phyloP scores from a whole-genome alignment of 305 asterid genomes.

The Fraxinus xanthoxyloides region DNA sequence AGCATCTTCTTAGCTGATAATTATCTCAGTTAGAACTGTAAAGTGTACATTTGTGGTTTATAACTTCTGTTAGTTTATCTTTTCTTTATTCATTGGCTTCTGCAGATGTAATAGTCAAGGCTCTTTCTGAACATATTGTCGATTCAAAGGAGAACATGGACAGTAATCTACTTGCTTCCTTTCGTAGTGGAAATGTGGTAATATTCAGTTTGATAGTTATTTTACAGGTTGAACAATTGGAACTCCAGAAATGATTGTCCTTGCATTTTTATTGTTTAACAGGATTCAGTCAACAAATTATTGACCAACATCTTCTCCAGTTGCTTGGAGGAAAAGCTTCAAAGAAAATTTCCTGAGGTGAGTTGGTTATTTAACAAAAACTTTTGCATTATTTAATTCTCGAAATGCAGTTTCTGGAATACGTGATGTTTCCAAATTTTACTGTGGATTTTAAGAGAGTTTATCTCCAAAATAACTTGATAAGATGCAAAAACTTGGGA shows the following conservation, averaged over 20 bases:
- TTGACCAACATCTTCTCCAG: constrained; percentile 48
- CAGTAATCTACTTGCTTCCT: constrained; percentile 41
- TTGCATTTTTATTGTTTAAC: constrained; percentile 10
- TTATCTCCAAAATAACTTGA: background rate
- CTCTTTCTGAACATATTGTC: constrained; percentile 60
- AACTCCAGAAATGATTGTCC: background rate
- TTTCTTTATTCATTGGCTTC: background rate
- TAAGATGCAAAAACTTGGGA: background rate
- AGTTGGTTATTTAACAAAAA: constrained; percentile 13
- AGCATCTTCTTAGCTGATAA: background rate
- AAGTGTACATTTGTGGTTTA: background rate
- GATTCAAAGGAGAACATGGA: constrained; percentile 74
- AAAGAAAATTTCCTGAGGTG: constrained; percentile 57
- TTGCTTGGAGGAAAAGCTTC: constrained; percentile 66
- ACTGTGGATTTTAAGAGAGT: background rate
- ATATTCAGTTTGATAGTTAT: constrained; percentile 2
- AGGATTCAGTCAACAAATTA: constrained; percentile 55
- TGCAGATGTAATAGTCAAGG: constrained; percentile 59
- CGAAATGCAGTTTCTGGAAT: background rate
- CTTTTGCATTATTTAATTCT: background rate
- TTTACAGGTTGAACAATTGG: background rate
- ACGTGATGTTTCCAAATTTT: background rate
- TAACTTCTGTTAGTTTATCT: background rate
- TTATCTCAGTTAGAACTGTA: background rate
- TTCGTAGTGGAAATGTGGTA: constrained; percentile 53